Evolutionary conservation across 257 asterid species (phyloP), one percentile per base, ranked within the genome.

Genomic region (Mentha longifolia): DNA sequence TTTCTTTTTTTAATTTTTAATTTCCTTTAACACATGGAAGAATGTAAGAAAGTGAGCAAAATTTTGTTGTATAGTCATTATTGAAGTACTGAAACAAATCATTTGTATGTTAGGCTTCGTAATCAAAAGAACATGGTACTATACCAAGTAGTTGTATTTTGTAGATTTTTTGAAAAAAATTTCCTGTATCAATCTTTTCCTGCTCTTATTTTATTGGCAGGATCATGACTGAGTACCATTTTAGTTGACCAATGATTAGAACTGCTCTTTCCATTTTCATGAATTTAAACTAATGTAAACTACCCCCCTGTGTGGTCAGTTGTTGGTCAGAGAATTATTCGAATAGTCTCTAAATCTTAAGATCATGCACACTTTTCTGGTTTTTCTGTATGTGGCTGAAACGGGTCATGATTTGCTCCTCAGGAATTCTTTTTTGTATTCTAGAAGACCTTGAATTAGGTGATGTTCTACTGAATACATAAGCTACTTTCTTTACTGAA

Each of bases 391-490:
- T 5, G 31, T 67, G 50, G 61, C 54, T 13, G 39, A 52, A 31
- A 52, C 42, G 22, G 22, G 12, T 66, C 16, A 19, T 20, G 5
- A 39, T 39, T 54, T 39, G 8, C 13, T 15, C 49, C 16, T 41
- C 22, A 9, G 61, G 14, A 33, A 33, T 33, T 51, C 7, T 16
- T 31, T 8, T n/a, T 35, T 37, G 14, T 51, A 4, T 63, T 22
- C 55, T 9, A 28, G 51, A 61, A 37, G 63, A 55, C 28, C 65
- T 56, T 30, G 14, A 39, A 37, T 68, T 68, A n/a, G 64, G 52
- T 54, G 22, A 52, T 43, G 33, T n/a, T 61, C 31, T 7, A 47
- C 63, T 62, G 9, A 17, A 33, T 68, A 41, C 52, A 30, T 25
- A 69, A 45, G 52, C 59, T 7, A 37, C 19, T 46, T 25, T 57